Conservation (phyloP, 2,329 filamentous ascomycete genomes). For the Pseudopithomyces maydicus region DNA sequence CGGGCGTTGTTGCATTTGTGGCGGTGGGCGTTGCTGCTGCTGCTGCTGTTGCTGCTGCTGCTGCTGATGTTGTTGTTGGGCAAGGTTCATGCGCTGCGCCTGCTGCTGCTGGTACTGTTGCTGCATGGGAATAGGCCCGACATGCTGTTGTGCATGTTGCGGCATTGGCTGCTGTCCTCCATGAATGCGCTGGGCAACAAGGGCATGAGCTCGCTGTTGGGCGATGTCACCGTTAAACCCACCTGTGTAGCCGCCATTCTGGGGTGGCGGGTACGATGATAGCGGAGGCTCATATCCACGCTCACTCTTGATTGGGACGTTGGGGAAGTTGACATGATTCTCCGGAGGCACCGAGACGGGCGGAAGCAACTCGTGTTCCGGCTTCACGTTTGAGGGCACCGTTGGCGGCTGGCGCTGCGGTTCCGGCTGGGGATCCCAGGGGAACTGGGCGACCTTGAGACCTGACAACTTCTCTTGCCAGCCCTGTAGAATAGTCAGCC, state of each 20-base stretch:
- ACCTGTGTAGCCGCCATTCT: constrained; percentile 39
- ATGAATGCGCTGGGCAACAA: constrained; percentile 48
- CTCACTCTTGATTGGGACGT: constrained; percentile 59
- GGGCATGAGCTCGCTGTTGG: constrained; percentile 58
- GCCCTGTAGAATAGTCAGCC: constrained; percentile 61
- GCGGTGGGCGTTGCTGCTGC: constrained; percentile 40
- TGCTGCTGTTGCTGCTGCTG: constrained; percentile 34
- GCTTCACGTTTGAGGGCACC: constrained; percentile 48
- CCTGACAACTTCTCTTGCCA: constrained; percentile 92
- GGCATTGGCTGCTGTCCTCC: constrained; percentile 28
- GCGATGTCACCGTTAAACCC: constrained; percentile 54
- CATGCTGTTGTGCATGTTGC: constrained; percentile 26
- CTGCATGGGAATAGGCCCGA: constrained; percentile 34
- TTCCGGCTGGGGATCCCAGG: constrained; percentile 79
- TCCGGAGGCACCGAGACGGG: constrained; percentile 35
- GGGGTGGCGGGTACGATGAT: constrained; percentile 31
- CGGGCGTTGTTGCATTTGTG: constrained; percentile 50
- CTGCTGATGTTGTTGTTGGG: constrained; percentile 29
- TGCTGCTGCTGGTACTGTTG: constrained; percentile 30
- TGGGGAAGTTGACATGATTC: constrained; percentile 34
- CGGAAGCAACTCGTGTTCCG: constrained; percentile 36
- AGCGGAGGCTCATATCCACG: constrained; percentile 36
- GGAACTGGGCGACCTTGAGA: constrained; percentile 84
- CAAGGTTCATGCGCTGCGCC: constrained; percentile 29
- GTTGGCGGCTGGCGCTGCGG: constrained; percentile 58